Evolutionary conservation across 441 rosid species (phyloP).

Genomic region (Populus hybrid): DNA sequence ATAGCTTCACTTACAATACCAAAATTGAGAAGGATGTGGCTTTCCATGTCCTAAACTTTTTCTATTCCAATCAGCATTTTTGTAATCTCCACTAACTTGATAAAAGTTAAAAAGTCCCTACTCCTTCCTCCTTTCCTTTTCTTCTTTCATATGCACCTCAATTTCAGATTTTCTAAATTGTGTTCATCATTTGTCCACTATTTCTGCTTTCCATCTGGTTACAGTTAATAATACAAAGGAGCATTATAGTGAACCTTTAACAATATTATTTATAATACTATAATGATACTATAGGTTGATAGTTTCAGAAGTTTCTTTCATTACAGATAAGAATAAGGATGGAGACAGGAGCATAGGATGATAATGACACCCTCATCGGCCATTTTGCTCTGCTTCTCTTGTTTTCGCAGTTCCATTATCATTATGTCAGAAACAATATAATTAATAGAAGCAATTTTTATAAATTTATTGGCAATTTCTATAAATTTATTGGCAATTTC

Average conservation of each 20-base stretch:
- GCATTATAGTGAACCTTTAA: conserved; percentile 7
- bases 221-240: conserved; percentile 14
- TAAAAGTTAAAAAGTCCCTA: not conserved
- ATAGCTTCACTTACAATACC: not conserved
- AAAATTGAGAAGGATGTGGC: not conserved
- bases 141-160: not conserved
- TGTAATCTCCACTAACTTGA: not conserved
- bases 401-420: not conserved
- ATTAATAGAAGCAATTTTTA: not conserved
- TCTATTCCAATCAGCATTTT: not conserved
- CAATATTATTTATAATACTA: conserved; percentile 4
- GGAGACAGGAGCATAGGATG: conserved; percentile 9
- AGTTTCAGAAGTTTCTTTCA: conserved; percentile 17
- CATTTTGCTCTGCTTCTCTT: conserved; percentile 2
- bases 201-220: not conserved
- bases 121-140: not conserved
- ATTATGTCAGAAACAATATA: not conserved
- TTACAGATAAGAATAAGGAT: conserved; percentile 10
- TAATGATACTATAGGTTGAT: not conserved
- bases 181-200: not conserved
- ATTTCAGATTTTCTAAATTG: not conserved
- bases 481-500: not conserved
- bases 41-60: not conserved
- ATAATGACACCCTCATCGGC: conserved; percentile 9
- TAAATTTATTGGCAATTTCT: not conserved